These are phyloP conservation scores for Alternaria postmessia DNA, from an alignment of 2,329 filamentous ascomycete genomes.

Conservation along the genomic window DNA sequence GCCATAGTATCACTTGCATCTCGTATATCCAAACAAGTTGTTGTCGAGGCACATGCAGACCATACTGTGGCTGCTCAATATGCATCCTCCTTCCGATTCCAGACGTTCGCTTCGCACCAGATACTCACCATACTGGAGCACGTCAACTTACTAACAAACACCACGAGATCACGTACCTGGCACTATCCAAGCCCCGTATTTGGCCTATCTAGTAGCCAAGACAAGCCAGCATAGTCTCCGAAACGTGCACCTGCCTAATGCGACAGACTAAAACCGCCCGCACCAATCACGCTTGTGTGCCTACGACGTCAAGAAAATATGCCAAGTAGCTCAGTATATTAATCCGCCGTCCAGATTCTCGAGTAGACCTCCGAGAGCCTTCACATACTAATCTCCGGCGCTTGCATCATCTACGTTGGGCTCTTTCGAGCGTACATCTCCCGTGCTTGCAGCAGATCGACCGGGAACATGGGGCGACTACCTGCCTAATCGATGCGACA, in stretches of 20 bases:
- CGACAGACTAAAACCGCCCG: slow-evolving; percentile 16
- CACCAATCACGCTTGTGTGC: slow-evolving; percentile 24
- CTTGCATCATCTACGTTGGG: slow-evolving; percentile 19
- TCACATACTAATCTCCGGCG: slow-evolving; percentile 29
- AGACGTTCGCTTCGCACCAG: slow-evolving; percentile 21
- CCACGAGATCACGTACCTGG: slow-evolving; percentile 20
- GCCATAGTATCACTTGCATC: background rate
- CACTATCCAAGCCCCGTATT: slow-evolving; percentile 18
- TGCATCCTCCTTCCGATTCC: slow-evolving; percentile 29
- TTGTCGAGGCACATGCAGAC: background rate
- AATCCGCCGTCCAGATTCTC: slow-evolving; percentile 33
- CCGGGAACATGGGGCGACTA: slow-evolving; percentile 15
- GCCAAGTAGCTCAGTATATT: slow-evolving; percentile 41
- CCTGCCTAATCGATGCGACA: slow-evolving; percentile 35
- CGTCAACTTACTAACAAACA: slow-evolving; percentile 17
- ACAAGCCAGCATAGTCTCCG: slow-evolving; percentile 12
- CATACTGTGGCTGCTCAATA: background rate
- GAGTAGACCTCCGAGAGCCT: slow-evolving; percentile 8
- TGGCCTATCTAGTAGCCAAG: slow-evolving; percentile 19
- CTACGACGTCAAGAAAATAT: slow-evolving; percentile 10
- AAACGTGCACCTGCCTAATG: slow-evolving; percentile 15
- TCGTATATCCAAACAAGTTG: background rate
- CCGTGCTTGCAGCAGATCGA: slow-evolving; percentile 28
- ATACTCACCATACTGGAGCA: slow-evolving; percentile 19
- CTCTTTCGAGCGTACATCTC: slow-evolving; percentile 29